Base-by-base conservation (phyloP, 1,139 yeast species). In the Candida tetrigidarum region DNA sequence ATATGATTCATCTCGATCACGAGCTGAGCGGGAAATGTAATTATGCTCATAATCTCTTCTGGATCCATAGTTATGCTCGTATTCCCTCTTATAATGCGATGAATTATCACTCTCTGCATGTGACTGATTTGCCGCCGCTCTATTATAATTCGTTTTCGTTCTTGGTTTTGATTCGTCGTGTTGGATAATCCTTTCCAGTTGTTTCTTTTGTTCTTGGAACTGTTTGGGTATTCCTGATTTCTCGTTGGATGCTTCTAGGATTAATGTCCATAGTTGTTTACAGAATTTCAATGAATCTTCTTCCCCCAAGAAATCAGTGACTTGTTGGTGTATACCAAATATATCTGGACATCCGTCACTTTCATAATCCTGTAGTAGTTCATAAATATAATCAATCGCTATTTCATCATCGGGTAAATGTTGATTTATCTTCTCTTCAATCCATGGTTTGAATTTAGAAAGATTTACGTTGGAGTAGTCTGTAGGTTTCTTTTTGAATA, bases 321-420 rank as follows among this genome's bases (percentile, higher is more conserved):
- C 52, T 49, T 76, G 80, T 6, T 54, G 47, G 39, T 69, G 66
- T 11, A 77, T 65, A 15, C 59, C 60, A 37, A 59, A 58, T 34
- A 66, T 59, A 52, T 71, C 69, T 0, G 78, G 76, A 29, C 46
- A 46, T 2, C 48, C 20, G n/a, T n/a, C 28, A 12, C 10, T 8
- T 5, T 12, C 12, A 7, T 35, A 28, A 3, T 30, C 58, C 10
- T 52, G 48, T 28, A 69, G 51, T 39, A 69, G 54, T 58, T 70
- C 80, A 52, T 56, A 61, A 3, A 71, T 54, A 48, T 72, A 76
- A 33, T 73, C 79, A 6, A 64, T 59, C 3, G 75, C 67, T 7
- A 76, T 71, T 27, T 77, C 82, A 49, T 77, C 81, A 41, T 75
- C 80, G 1, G 78, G 78, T 14, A 75, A 52, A 18, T 66, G 58